Conservation (phyloP, 1,139 yeast species). For the Zygosaccharomyces pseudobailii region DNA sequence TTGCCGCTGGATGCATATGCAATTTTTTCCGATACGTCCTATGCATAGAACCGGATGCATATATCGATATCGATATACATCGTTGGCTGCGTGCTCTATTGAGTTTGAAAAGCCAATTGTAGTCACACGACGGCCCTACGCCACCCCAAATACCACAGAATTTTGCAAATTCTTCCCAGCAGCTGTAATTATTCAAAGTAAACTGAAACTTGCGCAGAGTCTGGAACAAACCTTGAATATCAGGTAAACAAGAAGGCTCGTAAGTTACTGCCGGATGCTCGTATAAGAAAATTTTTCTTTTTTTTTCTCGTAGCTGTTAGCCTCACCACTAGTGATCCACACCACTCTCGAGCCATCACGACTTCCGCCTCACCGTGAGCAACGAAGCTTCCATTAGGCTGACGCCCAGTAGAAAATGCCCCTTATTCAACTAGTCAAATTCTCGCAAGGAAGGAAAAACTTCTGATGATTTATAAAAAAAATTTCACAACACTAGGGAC, state of each 20-base stretch:
- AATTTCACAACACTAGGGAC: constrained; percentile 1
- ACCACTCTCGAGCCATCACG: not conserved
- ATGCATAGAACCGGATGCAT: too few relatives aligned
- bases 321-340: not conserved
- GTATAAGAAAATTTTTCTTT: not conserved
- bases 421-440: constrained; percentile 2
- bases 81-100: too few relatives aligned
- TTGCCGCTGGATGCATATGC: too few relatives aligned
- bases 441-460: constrained; percentile 2
- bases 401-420: not conserved
- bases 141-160: too few relatives aligned
- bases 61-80: too few relatives aligned
- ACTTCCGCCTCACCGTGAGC: not conserved
- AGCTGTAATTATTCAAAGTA: too few relatives aligned
- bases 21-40: too few relatives aligned
- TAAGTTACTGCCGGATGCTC: not conserved
- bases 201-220: not conserved
- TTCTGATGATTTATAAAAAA: not conserved
- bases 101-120: too few relatives aligned
- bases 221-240: not conserved
- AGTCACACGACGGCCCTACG: too few relatives aligned
- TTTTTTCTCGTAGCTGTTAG: not conserved
- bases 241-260: not conserved
- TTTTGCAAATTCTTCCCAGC: too few relatives aligned
- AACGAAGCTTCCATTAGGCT: not conserved